A percentile compares a stretch with the other conserved stretches of the same genome.
phyloP scores from a whole-genome alignment of 2,329 filamentous ascomycete species.

The Ceratocystis harringtonii region DNA sequence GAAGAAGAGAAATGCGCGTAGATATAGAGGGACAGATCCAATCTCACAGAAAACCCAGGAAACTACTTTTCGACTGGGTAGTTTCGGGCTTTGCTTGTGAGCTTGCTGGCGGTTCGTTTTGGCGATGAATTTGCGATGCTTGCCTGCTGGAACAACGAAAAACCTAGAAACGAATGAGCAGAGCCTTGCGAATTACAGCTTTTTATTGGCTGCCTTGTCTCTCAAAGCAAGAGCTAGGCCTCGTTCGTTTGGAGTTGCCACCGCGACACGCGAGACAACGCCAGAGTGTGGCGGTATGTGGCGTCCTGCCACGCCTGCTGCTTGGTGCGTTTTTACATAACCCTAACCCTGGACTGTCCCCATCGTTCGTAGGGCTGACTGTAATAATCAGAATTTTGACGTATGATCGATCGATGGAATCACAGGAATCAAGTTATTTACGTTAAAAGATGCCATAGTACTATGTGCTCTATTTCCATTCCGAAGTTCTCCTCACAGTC shows the following conservation, averaged over 20 bases:
- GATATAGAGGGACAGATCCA: neutral
- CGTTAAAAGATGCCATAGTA: too few relatives aligned
- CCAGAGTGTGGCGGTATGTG: neutral
- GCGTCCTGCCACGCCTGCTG: neutral
- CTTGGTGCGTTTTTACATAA: neutral
- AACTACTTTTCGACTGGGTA: too few relatives aligned
- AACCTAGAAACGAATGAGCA: neutral
- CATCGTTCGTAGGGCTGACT: too few relatives aligned
- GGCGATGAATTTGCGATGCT: neutral
- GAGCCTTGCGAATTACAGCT: neutral
- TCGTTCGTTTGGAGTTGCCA: neutral
- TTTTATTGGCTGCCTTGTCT: constrained; percentile 1
- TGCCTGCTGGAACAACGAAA: neutral
- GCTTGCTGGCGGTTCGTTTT: neutral
- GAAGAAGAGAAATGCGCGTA: neutral
- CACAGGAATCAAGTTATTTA: too few relatives aligned
- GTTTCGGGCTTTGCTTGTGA: neutral
- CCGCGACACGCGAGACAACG: neutral
- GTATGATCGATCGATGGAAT: too few relatives aligned
- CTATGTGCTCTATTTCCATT: too few relatives aligned
- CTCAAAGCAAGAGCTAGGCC: neutral
- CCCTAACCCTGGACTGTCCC: neutral
- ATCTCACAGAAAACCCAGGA: too few relatives aligned
- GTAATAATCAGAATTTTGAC: too few relatives aligned
- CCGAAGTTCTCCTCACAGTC: too few relatives aligned